Conservation (phyloP, 179 eudicot genomes). For the Carnegiea gigantea region DNA sequence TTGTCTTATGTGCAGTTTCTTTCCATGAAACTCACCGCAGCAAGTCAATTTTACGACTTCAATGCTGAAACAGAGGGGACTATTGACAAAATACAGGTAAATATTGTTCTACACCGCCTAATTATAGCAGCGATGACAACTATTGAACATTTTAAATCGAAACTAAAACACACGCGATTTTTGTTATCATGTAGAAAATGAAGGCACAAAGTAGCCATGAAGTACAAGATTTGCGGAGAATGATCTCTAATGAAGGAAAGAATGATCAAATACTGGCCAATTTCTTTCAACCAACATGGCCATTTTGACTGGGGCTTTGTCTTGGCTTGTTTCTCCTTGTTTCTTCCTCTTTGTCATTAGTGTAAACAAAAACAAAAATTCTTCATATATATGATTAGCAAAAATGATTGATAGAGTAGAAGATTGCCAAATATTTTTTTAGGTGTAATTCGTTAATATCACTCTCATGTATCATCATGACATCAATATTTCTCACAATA, state of each 20-base stretch:
- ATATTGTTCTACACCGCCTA: no score
- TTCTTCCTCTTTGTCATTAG: constrained; percentile 24
- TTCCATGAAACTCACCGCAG: constrained; percentile 43
- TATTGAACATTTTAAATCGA: neutral
- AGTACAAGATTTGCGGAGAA: constrained; percentile 24
- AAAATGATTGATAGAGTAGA: neutral
- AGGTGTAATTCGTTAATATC: constrained; percentile 20
- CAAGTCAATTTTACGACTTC: constrained; percentile 37
- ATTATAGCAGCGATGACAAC: no score
- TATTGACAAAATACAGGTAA: constrained; percentile 29
- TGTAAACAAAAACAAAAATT: neutral
- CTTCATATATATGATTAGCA: constrained; percentile 5
- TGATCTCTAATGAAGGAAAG: constrained; percentile 20
- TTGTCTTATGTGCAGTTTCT: constrained; percentile 27
- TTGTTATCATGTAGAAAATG: constrained; percentile 22
- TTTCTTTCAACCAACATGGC: constrained; percentile 33
- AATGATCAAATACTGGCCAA: constrained; percentile 26
- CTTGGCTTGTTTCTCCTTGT: neutral
- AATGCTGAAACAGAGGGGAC: constrained; percentile 29
- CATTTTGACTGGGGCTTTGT: constrained; percentile 29
- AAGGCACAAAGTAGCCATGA: constrained; percentile 19
- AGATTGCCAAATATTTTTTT: neutral
- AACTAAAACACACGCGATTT: neutral
- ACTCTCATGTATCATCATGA: constrained; percentile 1
- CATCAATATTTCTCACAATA: neutral